Base-by-base conservation (phyloP, 306 rosid genomes). In the Canavalia ensiformis region DNA sequence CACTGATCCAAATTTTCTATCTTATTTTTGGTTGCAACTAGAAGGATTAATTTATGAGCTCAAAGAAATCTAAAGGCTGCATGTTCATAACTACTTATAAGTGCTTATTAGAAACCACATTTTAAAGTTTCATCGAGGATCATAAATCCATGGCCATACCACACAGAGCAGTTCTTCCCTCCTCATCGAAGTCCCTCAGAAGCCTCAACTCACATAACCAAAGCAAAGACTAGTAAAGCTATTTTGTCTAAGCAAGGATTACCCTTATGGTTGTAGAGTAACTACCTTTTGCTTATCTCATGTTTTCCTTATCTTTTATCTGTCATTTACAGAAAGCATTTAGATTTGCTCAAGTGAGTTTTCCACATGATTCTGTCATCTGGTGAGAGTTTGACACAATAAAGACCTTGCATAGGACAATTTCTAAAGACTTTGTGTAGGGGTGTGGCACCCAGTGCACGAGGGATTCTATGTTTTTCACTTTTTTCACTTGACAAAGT, bases 341-440 rank as follows among this genome's bases (percentile, higher is more conserved):
- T 33, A 63, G 29, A 76, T 76, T 11, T 70, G 52, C 45, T 31
- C 31, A 63, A 33, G 72, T 62, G 68, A 72, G 45, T 41, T 75
- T 74, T 8, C 34, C 31, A 41, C 28, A 44, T 74, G 56, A 74
- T 8, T 8, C 2, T 18, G 37, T 8, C 45, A 30, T 63, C 68
- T 63, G 33, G 9, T 6, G 59, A 80, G 57, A 80, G 74, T 49
- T 12, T 72, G 47, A 51, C 67, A 72, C 25, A 18, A 18, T 63
- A 30, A 81, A 51, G 31, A 51, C 81, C 44, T 54, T 50, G 52
- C 58, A 63, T 63, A 72, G 49, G 52, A 62, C 47, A 62, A 71
- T 62, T 50, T 60, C 29, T 30, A 35, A 18, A 70, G 67, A 56
- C 55, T 41, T 11, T 25, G 1, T 39, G 12, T 46, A 62, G 18